phyloP scores from a whole-genome alignment of 768 basidiomycete species.

The Chiua virens region DNA sequence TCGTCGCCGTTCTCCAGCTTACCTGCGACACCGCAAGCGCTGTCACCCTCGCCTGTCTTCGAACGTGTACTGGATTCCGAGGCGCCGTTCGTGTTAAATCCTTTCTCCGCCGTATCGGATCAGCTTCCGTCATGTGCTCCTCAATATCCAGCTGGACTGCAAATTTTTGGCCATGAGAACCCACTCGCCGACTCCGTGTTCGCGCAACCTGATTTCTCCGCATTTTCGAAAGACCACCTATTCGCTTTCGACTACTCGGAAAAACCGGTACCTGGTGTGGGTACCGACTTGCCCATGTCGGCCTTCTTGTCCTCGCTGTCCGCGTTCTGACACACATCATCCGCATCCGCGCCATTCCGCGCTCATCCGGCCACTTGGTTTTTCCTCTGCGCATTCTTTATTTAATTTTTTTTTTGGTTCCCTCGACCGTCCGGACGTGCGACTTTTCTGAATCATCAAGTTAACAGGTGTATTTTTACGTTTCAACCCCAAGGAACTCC shows the following conservation, averaged over 20 bases:
- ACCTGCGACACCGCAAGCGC: slow-evolving; percentile 42
- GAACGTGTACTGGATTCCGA: slow-evolving; percentile 24
- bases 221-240: slow-evolving; percentile 22
- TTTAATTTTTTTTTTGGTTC: slow-evolving; percentile 2
- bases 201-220: slow-evolving; percentile 20
- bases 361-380: too few relatives aligned
- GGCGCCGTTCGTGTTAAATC: slow-evolving; percentile 17
- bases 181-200: slow-evolving; percentile 13
- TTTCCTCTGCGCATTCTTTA: not conserved
- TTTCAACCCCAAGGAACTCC: slow-evolving; percentile 11
- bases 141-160: slow-evolving; percentile 21
- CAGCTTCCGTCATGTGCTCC: slow-evolving; percentile 14
- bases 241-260: slow-evolving; percentile 26
- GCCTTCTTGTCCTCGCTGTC: slow-evolving; percentile 33
- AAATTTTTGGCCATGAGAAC: slow-evolving; percentile 18
- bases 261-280: slow-evolving; percentile 23
- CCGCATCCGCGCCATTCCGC: slow-evolving; percentile 4
- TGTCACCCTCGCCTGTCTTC: slow-evolving; percentile 30
- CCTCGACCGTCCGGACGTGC: not conserved
- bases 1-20: slow-evolving; percentile 46
- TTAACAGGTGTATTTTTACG: slow-evolving; percentile 30
- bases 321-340: slow-evolving; percentile 24
- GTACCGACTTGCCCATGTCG: slow-evolving; percentile 31
- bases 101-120: slow-evolving; percentile 17
- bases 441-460: slow-evolving; percentile 3